Evolutionary conservation across 192 early-diverging fungal genomes (phyloP).

Genomic region (Entomortierella beljakovae): DNA sequence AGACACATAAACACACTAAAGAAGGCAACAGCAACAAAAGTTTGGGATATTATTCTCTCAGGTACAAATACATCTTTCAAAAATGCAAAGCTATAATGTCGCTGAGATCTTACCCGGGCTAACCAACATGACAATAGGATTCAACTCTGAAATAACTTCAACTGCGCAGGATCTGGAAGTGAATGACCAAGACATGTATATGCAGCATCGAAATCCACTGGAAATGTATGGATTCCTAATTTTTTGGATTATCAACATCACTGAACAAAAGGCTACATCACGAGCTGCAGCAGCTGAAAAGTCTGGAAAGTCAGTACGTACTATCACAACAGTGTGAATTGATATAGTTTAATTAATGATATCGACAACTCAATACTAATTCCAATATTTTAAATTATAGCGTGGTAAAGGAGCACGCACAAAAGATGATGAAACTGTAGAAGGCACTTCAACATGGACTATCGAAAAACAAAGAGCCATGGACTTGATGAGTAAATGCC

Average conservation of each 20-base stretch:
- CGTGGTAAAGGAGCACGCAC: constrained; percentile 55
- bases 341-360: background rate
- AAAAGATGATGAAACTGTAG: constrained; percentile 11
- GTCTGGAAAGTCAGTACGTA: constrained; percentile 29
- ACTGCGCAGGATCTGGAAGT: constrained; percentile 70
- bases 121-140: constrained; percentile 54
- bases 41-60: constrained; percentile 53
- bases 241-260: constrained; percentile 82
- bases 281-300: constrained; percentile 53
- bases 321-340: too few species aligned
- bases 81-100: background rate
- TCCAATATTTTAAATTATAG: constrained; percentile 12
- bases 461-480: constrained; percentile 68
- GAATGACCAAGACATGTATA: constrained; percentile 79
- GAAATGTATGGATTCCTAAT: constrained; percentile 89
- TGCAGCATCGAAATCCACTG: constrained; percentile 70
- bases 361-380: background rate
- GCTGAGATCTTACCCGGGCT: background rate
- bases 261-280: constrained; percentile 67
- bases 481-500: constrained; percentile 60
- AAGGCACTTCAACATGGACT: constrained; percentile 68
- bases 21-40: constrained; percentile 41
- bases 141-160: constrained; percentile 71
- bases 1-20: constrained; percentile 47
- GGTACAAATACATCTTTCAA: constrained; percentile 17